Base-by-base conservation (phyloP, 2,329 filamentous ascomycete species). In the Cyphellophora europaea region DNA sequence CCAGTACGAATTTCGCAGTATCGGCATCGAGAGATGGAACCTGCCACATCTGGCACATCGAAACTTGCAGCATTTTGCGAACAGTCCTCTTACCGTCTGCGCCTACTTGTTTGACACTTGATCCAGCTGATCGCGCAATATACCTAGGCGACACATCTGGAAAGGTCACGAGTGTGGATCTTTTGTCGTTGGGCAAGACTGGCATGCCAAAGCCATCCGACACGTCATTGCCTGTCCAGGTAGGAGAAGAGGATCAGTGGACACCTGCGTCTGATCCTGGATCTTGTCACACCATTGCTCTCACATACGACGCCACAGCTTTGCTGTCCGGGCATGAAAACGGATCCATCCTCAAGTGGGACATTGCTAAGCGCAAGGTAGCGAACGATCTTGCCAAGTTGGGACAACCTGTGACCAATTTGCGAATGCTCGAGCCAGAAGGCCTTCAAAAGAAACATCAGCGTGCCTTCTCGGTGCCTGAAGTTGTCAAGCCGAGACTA, bases 1-100 rank as follows among this genome's bases (percentile, higher is more conserved):
- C 76, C 54, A 74, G 78, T 49, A 81, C 81, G 39, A 89, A 84
- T 56, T 77, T 96, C 41, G 88, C 82, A 40, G 72, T 95, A 13
- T 93, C 89, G 3, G 76, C 79, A 5, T 85, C 85, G 45, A 78
- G 75, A 49, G 91, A 96, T 62, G 88, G 84, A 59, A 91, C 85
- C 5, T 85, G 85, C 49, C 79, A 94, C 50, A 69, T 93, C 41
- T 98, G 91, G 91, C 88, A 96, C 60, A 93, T 93, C 55, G 76
- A 79, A 42, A 83, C 77, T 1, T 85, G 85, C 25, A 73, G 76
- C 41, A 67, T 81, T 8, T 64, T 96, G 38, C 77, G 88, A 28
- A 96, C 87, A 3, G 77, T 93, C 45, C 69, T 96, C 27, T 75
- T 96, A 37, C 76, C 83, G 2, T 68, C 71, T n/a, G 65, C 72